phyloP scores from a whole-genome alignment of 164 flowering plant species.

The Magnolia sinica region DNA sequence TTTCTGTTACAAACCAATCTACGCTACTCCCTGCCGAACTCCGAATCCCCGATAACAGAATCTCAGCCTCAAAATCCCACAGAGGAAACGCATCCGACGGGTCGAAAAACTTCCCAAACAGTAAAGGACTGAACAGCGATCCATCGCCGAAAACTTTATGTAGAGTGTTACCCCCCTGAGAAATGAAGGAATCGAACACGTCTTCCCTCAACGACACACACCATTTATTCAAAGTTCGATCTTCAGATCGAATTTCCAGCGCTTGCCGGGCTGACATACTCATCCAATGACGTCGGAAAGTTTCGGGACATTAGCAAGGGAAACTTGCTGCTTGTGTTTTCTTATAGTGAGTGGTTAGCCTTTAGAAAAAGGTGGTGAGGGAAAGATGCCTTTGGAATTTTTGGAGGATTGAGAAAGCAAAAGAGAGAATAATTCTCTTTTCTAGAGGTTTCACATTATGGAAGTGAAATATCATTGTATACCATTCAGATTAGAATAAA shows the following conservation, averaged over 20 bases:
- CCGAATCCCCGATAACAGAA: conserved; percentile 39
- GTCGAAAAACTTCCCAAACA: conserved; percentile 86
- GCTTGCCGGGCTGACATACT: conserved; percentile 38
- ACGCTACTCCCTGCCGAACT: conserved; percentile 38
- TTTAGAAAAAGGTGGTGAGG: conserved; percentile 23
- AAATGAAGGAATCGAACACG: conserved; percentile 39
- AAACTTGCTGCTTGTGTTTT: conserved; percentile 8
- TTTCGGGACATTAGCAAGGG: conserved; percentile 10
- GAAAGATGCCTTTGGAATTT: conserved; percentile 45
- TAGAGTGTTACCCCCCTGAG: conserved; percentile 31
- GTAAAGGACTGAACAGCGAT: conserved; percentile 72
- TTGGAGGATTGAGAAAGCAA: conserved; percentile 34
- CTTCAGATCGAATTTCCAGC: conserved; percentile 57
- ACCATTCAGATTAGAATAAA: neutral
- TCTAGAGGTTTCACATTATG: conserved; percentile 15
- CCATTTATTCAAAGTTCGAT: conserved; percentile 68
- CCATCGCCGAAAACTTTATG: conserved; percentile 60
- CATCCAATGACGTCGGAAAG: neutral
- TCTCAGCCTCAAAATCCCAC: conserved; percentile 81
- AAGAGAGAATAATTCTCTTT: conserved; percentile 14
- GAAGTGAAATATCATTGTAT: neutral
- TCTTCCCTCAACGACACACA: conserved; percentile 59
- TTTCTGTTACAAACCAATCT: conserved; percentile 70
- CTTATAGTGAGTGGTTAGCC: conserved; percentile 21
- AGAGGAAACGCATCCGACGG: conserved; percentile 94